phyloP scores from a whole-genome alignment of 83 land plant genomes.

The Picea engelmannii region DNA sequence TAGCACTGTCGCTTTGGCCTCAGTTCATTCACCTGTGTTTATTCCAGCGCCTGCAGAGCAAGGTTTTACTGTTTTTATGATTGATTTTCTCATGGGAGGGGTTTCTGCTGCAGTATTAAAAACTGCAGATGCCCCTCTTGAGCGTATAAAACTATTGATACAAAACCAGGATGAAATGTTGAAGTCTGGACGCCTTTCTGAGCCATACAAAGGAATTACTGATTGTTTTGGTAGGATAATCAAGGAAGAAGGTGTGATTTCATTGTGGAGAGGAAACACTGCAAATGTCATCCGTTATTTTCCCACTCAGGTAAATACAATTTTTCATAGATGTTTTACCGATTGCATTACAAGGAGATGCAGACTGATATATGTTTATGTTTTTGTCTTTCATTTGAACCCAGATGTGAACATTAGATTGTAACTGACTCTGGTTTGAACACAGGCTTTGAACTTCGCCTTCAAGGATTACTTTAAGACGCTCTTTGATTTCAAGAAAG shows the following conservation, averaged over 20 bases:
- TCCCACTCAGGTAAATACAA: constrained; percentile 40
- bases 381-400: too few relatives aligned
- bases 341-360: too few relatives aligned
- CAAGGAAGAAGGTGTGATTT: constrained; percentile 44
- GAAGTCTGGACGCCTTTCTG: constrained; percentile 52
- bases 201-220: constrained; percentile 62
- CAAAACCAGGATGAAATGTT: constrained; percentile 74
- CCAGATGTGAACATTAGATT: too few relatives aligned
- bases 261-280: constrained; percentile 68
- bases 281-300: constrained; percentile 68
- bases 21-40: constrained; percentile 23
- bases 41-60: constrained; percentile 61
- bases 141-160: constrained; percentile 64
- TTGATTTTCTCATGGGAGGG: constrained; percentile 70
- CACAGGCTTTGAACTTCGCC: constrained; percentile 19
- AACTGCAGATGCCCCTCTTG: constrained; percentile 70
- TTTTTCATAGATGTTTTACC: too few relatives aligned
- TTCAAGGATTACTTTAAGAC: constrained; percentile 43
- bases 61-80: constrained; percentile 36
- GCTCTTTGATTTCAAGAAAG: constrained; percentile 41
- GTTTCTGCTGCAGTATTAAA: constrained; percentile 69
- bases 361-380: too few relatives aligned
- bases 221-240: constrained; percentile 55
- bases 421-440: too few relatives aligned
- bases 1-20: background rate